Base-by-base conservation (phyloP, 306 rosid species). In the Citrullus mucosospermus region DNA sequence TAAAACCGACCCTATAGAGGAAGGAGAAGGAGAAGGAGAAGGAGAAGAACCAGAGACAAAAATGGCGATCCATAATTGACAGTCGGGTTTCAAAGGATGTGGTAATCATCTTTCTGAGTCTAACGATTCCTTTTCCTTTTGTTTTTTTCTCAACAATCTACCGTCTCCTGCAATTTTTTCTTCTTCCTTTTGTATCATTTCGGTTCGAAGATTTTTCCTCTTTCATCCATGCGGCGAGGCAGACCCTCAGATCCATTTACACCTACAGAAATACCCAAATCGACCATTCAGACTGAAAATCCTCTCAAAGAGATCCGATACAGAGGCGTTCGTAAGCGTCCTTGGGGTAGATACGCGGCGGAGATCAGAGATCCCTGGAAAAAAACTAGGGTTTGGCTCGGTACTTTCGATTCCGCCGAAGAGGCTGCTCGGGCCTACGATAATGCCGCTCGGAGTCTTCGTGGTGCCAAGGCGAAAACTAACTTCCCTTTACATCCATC, bases 321-420 rank as follows among this genome's bases (percentile, higher is more conserved):
- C 85, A 86, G 98, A 76, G 98, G 98, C 20, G 97, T 93, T 0
- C 79, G 97, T 39, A 93, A 93, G 90, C 89, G 98, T 0, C 98
- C 97, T 0, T 90, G 97, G 97, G 98, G 98, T 0, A 78, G 98
- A 81, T 93, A 84, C 86, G 98, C 93, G 3, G 98, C 98, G 0
- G 98, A 93, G 87, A 93, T 93, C 74, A 75, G 98, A 80, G 97
- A 93, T 86, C 97, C 98, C 5, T 90, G 87, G 93, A 93, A 83
- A 81, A 93, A 91, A 67, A 84, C 88, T 1, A 90, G 97, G 56
- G 96, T 91, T 7, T 93, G 98, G 98, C 91, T 91, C 14, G 98
- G 98, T 3, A 93, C 97, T 7, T 93, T 88, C 44, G 97, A 91
- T 44, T 87, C 97, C 8, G 96, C 97, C 2, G 92, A 86, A 69